These are phyloP conservation scores for Rhodotorula sp. DNA, from an alignment of 1,284 basidiomycete genomes.

Conservation along the genomic window DNA sequence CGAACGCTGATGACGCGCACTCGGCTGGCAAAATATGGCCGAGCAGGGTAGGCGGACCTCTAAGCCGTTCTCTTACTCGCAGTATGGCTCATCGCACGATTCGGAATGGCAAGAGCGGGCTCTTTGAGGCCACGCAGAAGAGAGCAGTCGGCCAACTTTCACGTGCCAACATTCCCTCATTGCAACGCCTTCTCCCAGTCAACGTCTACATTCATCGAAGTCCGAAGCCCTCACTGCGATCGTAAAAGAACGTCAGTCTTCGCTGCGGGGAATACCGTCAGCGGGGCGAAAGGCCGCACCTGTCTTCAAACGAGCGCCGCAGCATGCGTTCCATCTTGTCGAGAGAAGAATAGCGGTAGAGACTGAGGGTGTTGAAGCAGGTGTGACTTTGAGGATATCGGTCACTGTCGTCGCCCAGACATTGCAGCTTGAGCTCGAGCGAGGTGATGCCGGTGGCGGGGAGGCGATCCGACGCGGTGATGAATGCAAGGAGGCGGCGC, in stretches of 20 bases:
- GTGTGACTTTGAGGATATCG: slow-evolving; percentile 18
- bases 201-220: slow-evolving; percentile 2
- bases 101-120: too few relatives aligned
- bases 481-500: slow-evolving; percentile 40
- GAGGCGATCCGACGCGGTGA: slow-evolving; percentile 43
- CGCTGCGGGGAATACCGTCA: background rate
- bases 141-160: too few relatives aligned
- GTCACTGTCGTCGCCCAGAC: slow-evolving; percentile 17
- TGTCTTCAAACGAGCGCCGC: slow-evolving; percentile 23
- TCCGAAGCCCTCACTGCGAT: slow-evolving; percentile 32
- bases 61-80: too few relatives aligned
- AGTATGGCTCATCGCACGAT: too few relatives aligned
- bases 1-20: too few relatives aligned
- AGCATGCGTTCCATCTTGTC: slow-evolving; percentile 21
- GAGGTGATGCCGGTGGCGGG: slow-evolving; percentile 40
- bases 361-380: slow-evolving; percentile 32
- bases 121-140: too few relatives aligned
- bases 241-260: background rate
- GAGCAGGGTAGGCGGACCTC: too few relatives aligned
- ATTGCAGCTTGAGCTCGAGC: slow-evolving; percentile 32
- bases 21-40: too few relatives aligned
- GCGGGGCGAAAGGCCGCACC: background rate
- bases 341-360: slow-evolving; percentile 19
- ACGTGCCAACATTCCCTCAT: too few relatives aligned
- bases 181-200: too few relatives aligned